Evolutionary conservation across 2,329 filamentous ascomycete species (phyloP).

Genomic region (Xylaria sp.): DNA sequence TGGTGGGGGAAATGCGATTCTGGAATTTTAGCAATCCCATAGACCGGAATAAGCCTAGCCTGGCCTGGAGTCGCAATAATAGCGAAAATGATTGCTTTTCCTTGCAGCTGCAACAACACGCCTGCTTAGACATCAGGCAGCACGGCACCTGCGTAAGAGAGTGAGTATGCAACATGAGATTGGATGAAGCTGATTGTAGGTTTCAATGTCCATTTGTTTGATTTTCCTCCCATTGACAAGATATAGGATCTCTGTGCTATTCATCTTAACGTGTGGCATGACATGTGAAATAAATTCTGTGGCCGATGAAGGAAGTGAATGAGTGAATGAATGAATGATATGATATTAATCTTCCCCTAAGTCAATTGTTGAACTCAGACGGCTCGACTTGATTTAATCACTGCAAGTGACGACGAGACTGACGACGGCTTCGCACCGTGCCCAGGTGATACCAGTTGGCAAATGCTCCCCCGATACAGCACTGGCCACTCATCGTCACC

Average conservation of each 20-base stretch:
- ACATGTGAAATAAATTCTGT: not conserved
- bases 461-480: not conserved
- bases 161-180: no score
- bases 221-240: not conserved
- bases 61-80: not conserved
- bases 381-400: not conserved
- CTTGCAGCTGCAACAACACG: conserved; percentile 9
- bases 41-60: conserved; percentile 14
- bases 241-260: not conserved
- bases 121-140: not conserved
- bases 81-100: conserved; percentile 3
- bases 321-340: not conserved
- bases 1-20: conserved; percentile 15
- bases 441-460: conserved; percentile 19
- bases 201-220: not conserved
- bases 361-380: not conserved
- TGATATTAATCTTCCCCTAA: not conserved
- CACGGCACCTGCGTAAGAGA: no score
- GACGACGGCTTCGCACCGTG: conserved; percentile 7
- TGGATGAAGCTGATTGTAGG: no score
- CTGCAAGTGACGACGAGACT: not conserved
- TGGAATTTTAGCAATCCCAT: conserved; percentile 15
- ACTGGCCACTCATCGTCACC: not conserved
- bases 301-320: not conserved
- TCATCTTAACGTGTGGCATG: not conserved